Base-by-base conservation (phyloP, 306 rosid genomes). In the Sphenostylis stenocarpa region DNA sequence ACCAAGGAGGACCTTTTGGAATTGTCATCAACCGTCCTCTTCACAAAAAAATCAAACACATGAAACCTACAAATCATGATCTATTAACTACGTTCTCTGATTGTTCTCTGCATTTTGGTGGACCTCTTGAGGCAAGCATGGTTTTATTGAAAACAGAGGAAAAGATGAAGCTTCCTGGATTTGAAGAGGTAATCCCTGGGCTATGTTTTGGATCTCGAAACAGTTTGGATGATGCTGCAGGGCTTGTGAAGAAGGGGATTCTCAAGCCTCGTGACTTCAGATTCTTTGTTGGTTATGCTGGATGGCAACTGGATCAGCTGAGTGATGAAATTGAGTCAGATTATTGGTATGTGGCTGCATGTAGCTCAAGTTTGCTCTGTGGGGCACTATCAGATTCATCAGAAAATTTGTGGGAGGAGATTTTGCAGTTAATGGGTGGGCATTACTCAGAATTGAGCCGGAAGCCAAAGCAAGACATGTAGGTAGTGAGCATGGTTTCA, bases 231-330 rank as follows among this genome's bases (percentile, higher is more conserved):
- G 90, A 87, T 83, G 99, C 99, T 53, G 90, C 91, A 23, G 96
- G 75, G 75, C 84, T 96, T 52, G 97, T 89, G 72, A 96, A 90
- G 86, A 96, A 91, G 78, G 99, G 99, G 36, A 29, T 84, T 83
- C 88, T 93, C 53, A 89, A 91, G 85, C 88, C 96, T 78, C 91
- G 86, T 63, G 96, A 93, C 86, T 91, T 93, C 82, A 89, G 87
- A 85, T 96, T 96, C 85, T 96, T 93, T 72, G 92, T 90, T 38
- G 99, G 99, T 58, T 96, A 96, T 80, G 97, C 99, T n/a, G 99
- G 99, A 82, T 96, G 99, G 99, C 96, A 93, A 82, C 80, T 87
- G 73, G 97, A 96, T 80, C 99, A 93, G 78, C 70, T 96, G 96
- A 79, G 89, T 76, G 98, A 92, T 76, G 99, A 96, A 88, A 96